Conservation (phyloP, 306 rosid species). For the Acacia melanoxylon region DNA sequence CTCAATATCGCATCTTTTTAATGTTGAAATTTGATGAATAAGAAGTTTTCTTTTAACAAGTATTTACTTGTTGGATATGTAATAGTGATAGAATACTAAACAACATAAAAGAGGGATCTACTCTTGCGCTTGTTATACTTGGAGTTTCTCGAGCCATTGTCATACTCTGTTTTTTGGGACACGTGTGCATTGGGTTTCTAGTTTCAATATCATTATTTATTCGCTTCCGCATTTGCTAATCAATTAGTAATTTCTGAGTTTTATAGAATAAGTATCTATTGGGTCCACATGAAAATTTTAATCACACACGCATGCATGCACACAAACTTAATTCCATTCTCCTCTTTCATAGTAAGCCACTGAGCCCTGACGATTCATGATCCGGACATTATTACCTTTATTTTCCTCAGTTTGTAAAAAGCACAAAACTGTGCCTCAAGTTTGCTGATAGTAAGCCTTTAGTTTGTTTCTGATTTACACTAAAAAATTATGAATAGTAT, state of each 20-base stretch:
- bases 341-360: background rate
- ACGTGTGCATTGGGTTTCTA: no score
- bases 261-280: no score
- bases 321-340: background rate
- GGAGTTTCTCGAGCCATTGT: no score
- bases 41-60: no score
- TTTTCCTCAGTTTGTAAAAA: constrained; percentile 4
- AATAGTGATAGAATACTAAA: no score
- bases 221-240: no score
- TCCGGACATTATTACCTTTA: background rate
- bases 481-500: background rate
- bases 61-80: no score
- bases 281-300: background rate
- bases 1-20: background rate
- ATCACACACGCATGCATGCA: background rate
- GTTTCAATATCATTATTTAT: no score
- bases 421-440: background rate
- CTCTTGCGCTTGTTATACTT: no score
- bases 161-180: no score
- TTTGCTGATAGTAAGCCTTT: background rate
- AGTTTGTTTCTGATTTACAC: background rate
- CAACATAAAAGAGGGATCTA: no score
- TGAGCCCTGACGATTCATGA: background rate
- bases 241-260: no score
- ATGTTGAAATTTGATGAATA: background rate